A percentile compares a stretch with the other conserved stretches of the same genome.
phyloP scores from a whole-genome alignment of 805 yeast species.

The Suhomyces faveliae region DNA sequence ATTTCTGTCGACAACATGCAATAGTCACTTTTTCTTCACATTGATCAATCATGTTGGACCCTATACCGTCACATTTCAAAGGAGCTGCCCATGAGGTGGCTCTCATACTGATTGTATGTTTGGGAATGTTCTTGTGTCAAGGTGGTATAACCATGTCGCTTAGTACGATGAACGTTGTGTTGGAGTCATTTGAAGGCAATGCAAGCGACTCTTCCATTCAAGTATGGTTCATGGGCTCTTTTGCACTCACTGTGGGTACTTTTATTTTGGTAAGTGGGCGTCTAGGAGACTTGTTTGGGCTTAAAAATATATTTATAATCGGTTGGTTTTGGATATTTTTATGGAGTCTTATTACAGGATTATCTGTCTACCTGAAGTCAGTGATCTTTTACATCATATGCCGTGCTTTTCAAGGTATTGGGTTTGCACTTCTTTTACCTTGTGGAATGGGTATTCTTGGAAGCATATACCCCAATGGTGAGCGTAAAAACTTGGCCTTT shows the following conservation, averaged over 20 bases:
- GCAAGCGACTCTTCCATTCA: conserved; percentile 6
- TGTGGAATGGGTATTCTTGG: conserved; percentile 58
- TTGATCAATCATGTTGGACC: conserved; percentile 1
- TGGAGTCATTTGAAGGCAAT: conserved; percentile 22
- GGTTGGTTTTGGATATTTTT: conserved; percentile 57
- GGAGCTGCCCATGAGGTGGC: conserved; percentile 24
- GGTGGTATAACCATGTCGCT: conserved; percentile 39
- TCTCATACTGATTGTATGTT: conserved; percentile 21
- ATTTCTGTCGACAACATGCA: background rate
- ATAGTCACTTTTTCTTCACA: background rate
- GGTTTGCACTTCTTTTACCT: conserved; percentile 59
- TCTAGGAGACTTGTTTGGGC: conserved; percentile 70
- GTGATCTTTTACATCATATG: conserved; percentile 44
- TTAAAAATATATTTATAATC: conserved; percentile 48
- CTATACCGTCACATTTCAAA: conserved; percentile 18
- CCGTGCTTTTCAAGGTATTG: conserved; percentile 64
- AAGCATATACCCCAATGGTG: conserved; percentile 42
- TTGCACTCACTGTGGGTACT: conserved; percentile 69
- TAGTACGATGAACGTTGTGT: conserved; percentile 36
- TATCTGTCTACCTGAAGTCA: conserved; percentile 50
- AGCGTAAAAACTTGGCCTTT: conserved; percentile 53
- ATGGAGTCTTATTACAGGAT: conserved; percentile 62
- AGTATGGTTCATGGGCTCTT: conserved; percentile 69
- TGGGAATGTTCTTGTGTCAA: conserved; percentile 39
- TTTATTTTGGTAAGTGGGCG: conserved; percentile 68